Evolutionary conservation across 140 eudicot species (phyloP), one percentile per base, ranked within the genome.

Genomic region (Eryngium alpinum): DNA sequence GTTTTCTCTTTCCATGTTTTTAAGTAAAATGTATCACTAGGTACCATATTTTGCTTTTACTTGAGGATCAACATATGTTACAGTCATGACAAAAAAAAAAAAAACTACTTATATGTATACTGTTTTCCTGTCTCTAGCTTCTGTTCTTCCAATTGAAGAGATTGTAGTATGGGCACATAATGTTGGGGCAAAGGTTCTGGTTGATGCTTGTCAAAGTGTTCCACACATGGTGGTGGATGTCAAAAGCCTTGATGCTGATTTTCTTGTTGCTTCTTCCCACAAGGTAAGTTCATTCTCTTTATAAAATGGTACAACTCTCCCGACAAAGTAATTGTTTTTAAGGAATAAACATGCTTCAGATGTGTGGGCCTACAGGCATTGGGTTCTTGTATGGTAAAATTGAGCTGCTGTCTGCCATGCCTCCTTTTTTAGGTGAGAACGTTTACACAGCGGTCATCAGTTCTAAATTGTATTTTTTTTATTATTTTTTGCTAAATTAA

Each of bases 281-380:
- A 96, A 96, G 94, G 99, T 93, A 83, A 89, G 81, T 82, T 29
- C 29, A 83, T 84, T 46, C 72, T 62, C 15, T 80, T 24, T 43
- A 69, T 70, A 34, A 11, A 52, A 33, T 78, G 49, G 57, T 80
- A 21, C 10, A 24, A 67, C 53, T 46, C 81, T 22, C 81, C 27
- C 67, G 56, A 43, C 27, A 31, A 49, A 33, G 80, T 83, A 69
- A 74, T 82, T 80, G 81, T 43, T 87, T 81, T 87, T 78, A 84
- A 89, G 86, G 70, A 82, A 79, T 90, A 86, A 91, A 79, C 93
- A 85, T 92, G 92, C 94, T 91, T 93, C 98, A 96, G 99, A 96
- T 96, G 99, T 96, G 99, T 91, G 99, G 98, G 90, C 99, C 99
- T 83, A 96, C 99, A 89, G 99, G 99, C 92, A 82, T 96, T 80